phyloP scores from a whole-genome alignment of 2,329 filamentous ascomycete genomes.

The Cladophialophora psammophila region DNA sequence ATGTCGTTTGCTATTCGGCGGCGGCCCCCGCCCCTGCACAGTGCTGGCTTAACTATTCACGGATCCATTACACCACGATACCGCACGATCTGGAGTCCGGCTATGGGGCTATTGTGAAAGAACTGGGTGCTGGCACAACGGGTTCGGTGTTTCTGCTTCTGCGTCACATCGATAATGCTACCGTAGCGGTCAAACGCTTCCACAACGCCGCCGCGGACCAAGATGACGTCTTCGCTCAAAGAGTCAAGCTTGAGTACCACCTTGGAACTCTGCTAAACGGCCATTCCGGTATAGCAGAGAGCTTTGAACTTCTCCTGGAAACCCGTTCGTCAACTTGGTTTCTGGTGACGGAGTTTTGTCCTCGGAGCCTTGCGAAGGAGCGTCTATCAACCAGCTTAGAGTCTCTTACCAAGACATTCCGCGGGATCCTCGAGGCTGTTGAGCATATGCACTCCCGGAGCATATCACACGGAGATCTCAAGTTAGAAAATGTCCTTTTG shows the following conservation, averaged over 20 bases:
- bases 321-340: neutral
- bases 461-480: slow-evolving; percentile 7
- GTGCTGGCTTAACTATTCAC: slow-evolving; percentile 11
- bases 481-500: slow-evolving; percentile 11
- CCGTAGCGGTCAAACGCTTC: slow-evolving; percentile 11
- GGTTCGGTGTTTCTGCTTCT: slow-evolving; percentile 6
- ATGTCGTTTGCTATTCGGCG: neutral
- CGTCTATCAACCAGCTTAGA: neutral
- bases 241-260: slow-evolving; percentile 7
- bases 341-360: slow-evolving; percentile 4
- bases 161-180: slow-evolving; percentile 10
- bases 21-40: neutral
- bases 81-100: neutral
- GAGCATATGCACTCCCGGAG: neutral
- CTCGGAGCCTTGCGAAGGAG: slow-evolving; percentile 6
- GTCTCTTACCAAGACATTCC: neutral
- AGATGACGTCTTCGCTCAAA: neutral
- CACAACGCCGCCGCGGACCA: neutral
- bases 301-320: neutral
- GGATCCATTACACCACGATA: neutral
- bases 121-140: slow-evolving; percentile 6
- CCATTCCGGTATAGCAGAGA: neutral
- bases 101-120: neutral
- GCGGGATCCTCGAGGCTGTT: neutral
- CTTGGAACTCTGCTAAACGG: slow-evolving; percentile 10